Evolutionary conservation across 257 asterid species (phyloP).

Genomic region (Solanum habrochaites): DNA sequence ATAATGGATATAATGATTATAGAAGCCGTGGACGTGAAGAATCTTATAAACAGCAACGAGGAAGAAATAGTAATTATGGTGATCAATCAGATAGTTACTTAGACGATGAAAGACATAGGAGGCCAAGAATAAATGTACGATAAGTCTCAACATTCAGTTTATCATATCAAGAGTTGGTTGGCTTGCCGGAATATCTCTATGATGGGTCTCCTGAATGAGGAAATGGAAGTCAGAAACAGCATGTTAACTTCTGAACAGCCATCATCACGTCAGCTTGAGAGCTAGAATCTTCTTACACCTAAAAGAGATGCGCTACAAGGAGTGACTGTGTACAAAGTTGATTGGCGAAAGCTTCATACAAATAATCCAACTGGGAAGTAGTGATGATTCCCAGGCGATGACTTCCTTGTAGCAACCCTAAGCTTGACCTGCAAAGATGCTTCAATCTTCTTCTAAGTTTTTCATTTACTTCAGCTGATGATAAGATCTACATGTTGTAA

Average conservation of each 20-base stretch:
- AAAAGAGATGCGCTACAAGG: background rate
- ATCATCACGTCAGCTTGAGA: background rate
- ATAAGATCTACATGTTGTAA: background rate
- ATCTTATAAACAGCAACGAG: conserved; percentile 32
- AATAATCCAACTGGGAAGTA: background rate
- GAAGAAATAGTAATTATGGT: conserved; percentile 22
- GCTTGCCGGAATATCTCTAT: background rate
- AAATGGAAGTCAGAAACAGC: background rate
- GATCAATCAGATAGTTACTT: conserved; percentile 27
- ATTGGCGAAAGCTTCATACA: background rate
- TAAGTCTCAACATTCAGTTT: conserved; percentile 4
- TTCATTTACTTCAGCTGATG: background rate
- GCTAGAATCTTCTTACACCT: background rate
- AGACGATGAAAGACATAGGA: conserved; percentile 34
- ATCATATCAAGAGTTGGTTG: background rate
- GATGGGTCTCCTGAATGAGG: background rate
- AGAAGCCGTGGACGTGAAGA: conserved; percentile 27
- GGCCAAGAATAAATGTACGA: conserved; percentile 70
- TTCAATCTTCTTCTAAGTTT: background rate
- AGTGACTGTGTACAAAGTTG: background rate
- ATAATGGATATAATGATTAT: conserved; percentile 13
- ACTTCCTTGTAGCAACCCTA: background rate
- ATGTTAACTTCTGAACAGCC: background rate
- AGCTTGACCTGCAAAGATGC: background rate
- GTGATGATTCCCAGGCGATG: background rate